Evolutionary conservation across 345 rosid genomes (phyloP).

Genomic region (Acer yangbiense): DNA sequence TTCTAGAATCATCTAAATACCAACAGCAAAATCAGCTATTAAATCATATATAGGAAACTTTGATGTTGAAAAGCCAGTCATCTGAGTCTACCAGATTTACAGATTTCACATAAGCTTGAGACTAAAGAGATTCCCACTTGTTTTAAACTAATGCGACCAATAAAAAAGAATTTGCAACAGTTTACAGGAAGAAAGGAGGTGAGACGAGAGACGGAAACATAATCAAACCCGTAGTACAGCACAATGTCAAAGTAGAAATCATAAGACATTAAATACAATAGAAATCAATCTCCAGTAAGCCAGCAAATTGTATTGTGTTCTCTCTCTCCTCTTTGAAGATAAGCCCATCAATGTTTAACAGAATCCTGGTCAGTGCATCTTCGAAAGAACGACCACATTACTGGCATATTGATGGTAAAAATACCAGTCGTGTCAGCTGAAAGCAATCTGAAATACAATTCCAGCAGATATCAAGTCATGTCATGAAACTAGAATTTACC

Average conservation of each 20-base stretch:
- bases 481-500: constrained; percentile 49
- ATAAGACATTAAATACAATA: neutral
- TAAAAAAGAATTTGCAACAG: neutral
- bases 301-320: neutral
- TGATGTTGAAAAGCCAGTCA: neutral
- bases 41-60: neutral
- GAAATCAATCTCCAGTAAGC: constrained; percentile 1
- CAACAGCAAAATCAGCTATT: too few relatives aligned
- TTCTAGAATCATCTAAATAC: too few relatives aligned
- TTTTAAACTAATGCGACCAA: neutral
- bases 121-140: neutral
- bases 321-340: neutral
- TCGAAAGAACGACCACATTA: constrained; percentile 1
- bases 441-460: constrained; percentile 32
- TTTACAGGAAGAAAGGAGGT: neutral
- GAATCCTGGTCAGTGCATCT: neutral
- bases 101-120: neutral
- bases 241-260: constrained; percentile 1
- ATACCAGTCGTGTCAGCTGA: constrained; percentile 27
- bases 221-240: neutral
- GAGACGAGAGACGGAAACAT: neutral
- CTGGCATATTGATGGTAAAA: constrained; percentile 24
- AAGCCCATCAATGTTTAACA: neutral
- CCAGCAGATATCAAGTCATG: constrained; percentile 25
- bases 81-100: neutral